phyloP scores from a whole-genome alignment of 179 eudicot species.

The Silene coronaria region DNA sequence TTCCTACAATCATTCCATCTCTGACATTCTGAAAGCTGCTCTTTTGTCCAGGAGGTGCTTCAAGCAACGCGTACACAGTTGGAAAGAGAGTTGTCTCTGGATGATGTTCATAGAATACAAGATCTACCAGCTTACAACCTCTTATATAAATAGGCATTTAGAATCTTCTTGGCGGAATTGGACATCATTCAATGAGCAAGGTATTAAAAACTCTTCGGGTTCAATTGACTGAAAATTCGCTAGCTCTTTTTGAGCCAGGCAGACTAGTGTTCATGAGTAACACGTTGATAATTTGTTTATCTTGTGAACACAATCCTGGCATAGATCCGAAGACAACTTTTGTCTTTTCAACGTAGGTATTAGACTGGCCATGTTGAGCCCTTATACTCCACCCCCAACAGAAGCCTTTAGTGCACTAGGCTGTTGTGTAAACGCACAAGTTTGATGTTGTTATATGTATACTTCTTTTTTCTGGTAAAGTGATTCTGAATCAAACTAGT shows the following conservation, averaged over 20 bases:
- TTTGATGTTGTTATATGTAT: neutral
- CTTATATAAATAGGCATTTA: slow-evolving; percentile 38
- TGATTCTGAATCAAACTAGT: neutral
- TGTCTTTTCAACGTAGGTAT: neutral
- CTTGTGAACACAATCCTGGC: neutral
- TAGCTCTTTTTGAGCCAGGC: neutral
- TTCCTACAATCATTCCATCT: neutral
- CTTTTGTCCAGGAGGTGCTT: slow-evolving; percentile 57
- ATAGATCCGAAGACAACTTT: neutral
- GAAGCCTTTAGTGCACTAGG: neutral
- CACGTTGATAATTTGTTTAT: neutral
- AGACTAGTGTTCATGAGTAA: neutral
- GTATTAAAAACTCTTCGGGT: neutral
- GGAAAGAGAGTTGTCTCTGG: slow-evolving; percentile 76
- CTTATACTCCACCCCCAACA: neutral
- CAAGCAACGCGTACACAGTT: slow-evolving; percentile 66
- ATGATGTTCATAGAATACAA: slow-evolving; percentile 57
- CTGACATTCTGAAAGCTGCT: neutral
- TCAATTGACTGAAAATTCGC: neutral
- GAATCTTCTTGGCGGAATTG: neutral
- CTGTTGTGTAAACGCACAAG: neutral
- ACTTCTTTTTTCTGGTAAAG: neutral
- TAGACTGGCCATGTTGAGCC: neutral
- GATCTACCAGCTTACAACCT: slow-evolving; percentile 86
- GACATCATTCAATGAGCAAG: neutral